phyloP scores from a whole-genome alignment of 23 red algal genomes.

The Gracilariopsis chorda region DNA sequence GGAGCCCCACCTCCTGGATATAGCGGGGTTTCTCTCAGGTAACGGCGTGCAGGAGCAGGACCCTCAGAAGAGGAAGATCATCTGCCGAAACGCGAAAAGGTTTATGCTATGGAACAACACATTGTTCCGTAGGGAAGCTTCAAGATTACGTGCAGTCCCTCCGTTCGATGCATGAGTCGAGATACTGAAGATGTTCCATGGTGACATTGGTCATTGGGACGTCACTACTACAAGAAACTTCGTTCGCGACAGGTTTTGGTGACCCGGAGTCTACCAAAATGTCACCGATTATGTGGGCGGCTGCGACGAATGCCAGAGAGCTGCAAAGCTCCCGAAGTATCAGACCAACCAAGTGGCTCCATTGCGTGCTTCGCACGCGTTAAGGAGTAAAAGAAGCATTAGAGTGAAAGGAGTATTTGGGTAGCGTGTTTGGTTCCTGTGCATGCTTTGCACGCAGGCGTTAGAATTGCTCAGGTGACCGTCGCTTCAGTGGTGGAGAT shows the following conservation, averaged over 20 bases:
- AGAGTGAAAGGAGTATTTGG: too few relatives aligned
- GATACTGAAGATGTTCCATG: not conserved
- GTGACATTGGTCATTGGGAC: slow-evolving; percentile 16
- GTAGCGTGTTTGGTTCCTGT: too few relatives aligned
- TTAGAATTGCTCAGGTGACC: too few relatives aligned
- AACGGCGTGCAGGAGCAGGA: not conserved
- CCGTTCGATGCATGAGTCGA: not conserved
- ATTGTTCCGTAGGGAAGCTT: not conserved
- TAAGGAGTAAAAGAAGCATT: too few relatives aligned
- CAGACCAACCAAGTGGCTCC: not conserved
- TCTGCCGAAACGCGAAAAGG: not conserved
- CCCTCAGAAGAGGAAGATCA: not conserved
- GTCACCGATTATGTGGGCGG: not conserved
- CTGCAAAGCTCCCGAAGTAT: not conserved
- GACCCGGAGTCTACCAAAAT: not conserved
- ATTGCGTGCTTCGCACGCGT: too few relatives aligned
- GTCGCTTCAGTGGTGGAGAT: too few relatives aligned
- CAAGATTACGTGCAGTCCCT: not conserved
- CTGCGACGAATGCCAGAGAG: not conserved
- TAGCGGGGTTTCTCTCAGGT: not conserved
- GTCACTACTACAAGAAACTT: not conserved
- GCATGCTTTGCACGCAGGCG: too few relatives aligned
- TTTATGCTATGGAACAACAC: slow-evolving; percentile 29
- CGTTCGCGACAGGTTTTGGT: not conserved
- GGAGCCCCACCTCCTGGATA: not conserved